Conservation (phyloP, 2,329 filamentous ascomycete genomes). For the Dothistroma septosporum region DNA sequence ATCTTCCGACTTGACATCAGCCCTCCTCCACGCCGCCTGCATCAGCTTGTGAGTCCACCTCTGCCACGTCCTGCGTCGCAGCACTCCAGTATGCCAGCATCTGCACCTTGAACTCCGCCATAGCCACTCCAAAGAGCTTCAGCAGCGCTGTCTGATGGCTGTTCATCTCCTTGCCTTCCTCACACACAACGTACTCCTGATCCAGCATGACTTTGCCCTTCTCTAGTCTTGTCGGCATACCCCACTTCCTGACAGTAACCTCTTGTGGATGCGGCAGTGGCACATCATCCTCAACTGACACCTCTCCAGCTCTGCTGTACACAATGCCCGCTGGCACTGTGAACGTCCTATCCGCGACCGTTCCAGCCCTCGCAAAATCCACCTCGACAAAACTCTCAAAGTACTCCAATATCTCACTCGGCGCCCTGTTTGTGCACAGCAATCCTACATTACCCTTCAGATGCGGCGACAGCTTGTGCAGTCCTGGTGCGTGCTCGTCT, state of each 20-base stretch:
- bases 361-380: conserved; percentile 89
- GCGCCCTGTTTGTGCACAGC: conserved; percentile 77
- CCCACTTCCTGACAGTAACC: conserved; percentile 81
- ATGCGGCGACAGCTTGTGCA: conserved; percentile 64
- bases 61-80: conserved; percentile 33
- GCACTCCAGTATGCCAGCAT: conserved; percentile 58
- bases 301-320: conserved; percentile 72
- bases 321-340: conserved; percentile 79
- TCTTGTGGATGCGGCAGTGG: conserved; percentile 84
- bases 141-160: conserved; percentile 87
- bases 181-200: conserved; percentile 71
- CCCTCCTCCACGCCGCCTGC: conserved; percentile 31
- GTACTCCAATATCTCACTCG: conserved; percentile 63
- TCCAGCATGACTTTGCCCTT: conserved; percentile 83
- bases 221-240: conserved; percentile 82
- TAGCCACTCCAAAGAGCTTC: conserved; percentile 87
- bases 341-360: conserved; percentile 68
- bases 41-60: conserved; percentile 25
- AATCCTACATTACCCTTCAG: conserved; percentile 82
- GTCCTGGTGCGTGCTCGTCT: conserved; percentile 74
- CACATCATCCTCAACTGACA: conserved; percentile 75
- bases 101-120: conserved; percentile 84
- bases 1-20: conserved; percentile 12
- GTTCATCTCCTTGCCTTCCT: conserved; percentile 78
- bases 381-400: conserved; percentile 68